A percentile compares a stretch with the other conserved stretches of the same genome.
Evolutionary conservation across 176 grass and related monocot genomes (phyloP).

Genomic region (Alopecurus myosuroides): DNA sequence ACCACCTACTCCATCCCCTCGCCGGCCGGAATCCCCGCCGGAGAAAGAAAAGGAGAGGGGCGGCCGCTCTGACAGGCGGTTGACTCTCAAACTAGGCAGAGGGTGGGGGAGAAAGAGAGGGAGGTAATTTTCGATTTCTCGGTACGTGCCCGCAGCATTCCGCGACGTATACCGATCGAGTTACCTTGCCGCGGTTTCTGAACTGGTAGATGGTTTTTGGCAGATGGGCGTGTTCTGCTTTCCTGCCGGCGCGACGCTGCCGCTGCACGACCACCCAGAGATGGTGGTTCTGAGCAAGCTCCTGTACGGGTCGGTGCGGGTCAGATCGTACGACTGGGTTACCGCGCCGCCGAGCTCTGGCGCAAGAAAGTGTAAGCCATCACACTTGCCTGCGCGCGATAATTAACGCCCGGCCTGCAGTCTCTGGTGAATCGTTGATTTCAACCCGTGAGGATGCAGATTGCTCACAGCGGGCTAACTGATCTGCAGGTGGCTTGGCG

Average conservation of each 20-base stretch:
- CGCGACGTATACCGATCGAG: neutral
- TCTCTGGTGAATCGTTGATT: too few relatives aligned
- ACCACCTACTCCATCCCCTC: too few relatives aligned
- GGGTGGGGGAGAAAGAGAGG: too few relatives aligned
- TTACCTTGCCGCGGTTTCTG: neutral
- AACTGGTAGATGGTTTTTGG: too few relatives aligned
- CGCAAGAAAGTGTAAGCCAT: constrained; percentile 36
- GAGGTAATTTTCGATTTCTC: too few relatives aligned
- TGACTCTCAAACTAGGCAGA: too few relatives aligned
- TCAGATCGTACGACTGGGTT: constrained; percentile 74
- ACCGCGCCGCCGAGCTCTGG: constrained; percentile 2
- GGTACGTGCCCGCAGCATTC: neutral
- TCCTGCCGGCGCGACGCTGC: constrained; percentile 67
- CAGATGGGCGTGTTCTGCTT: constrained; percentile 92
- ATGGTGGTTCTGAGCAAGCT: constrained; percentile 85
- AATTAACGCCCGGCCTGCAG: too few relatives aligned
- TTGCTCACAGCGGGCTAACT: neutral
- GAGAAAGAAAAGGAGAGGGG: too few relatives aligned
- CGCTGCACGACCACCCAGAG: constrained; percentile 80
- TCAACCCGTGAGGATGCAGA: too few relatives aligned
- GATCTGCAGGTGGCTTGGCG: constrained; percentile 49
- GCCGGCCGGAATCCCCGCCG: too few relatives aligned
- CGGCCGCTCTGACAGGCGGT: too few relatives aligned
- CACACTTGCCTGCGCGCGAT: too few relatives aligned
- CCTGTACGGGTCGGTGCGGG: constrained; percentile 49